Evolutionary conservation across 306 rosid species (phyloP), one percentile per base, ranked within the genome.

Genomic region (Parietaria judaica): DNA sequence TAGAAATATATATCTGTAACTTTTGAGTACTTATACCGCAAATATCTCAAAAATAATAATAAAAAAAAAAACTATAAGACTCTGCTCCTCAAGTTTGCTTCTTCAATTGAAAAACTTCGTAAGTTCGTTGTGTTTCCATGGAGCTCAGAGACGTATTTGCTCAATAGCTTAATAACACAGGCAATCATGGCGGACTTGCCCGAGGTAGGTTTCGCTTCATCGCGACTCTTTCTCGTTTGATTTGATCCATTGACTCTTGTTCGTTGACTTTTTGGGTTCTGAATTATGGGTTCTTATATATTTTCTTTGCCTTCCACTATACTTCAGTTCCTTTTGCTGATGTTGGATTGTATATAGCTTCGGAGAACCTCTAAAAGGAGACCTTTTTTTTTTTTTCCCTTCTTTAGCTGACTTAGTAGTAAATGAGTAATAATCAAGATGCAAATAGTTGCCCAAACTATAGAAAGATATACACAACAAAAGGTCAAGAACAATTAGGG

Each of bases 151-250:
- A 41, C 9, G 9, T 41, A 3, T 41, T 41, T 41, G 45, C 9
- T 41, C 45, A 41, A 41, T 41, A 41, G 9, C 45, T 8, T 41
- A 5, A 41, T 5, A 1, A 46, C 55, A 47, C 11, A 51, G 14
- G 23, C 43, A 43, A 13, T 3, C 11, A 55, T 66, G 70, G 55
- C 62, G 10, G 70, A 54, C 35, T 44, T 55, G 44, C 34, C 61
- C 8, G 11, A 66, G 56, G 70, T 55, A 36, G 12, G 48, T 36
- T 23, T 45, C 45, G 34, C 38, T n/a, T 65, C 13, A 23, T 45
- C 37, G 36, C 14, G 23, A 6, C 7, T 13, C 23, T 51, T 6
- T 51, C 11, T 52, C 56, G n/a, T 41, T 51, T 6, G 13, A 15
- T 39, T 55, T 66, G 6, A 36, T n/a, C 23, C 10, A 3, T 48